A percentile compares a stretch with the other conserved stretches of the same genome.
Evolutionary conservation across 176 grass and related monocot genomes (phyloP).

Genomic region (Guadua angustifolia): DNA sequence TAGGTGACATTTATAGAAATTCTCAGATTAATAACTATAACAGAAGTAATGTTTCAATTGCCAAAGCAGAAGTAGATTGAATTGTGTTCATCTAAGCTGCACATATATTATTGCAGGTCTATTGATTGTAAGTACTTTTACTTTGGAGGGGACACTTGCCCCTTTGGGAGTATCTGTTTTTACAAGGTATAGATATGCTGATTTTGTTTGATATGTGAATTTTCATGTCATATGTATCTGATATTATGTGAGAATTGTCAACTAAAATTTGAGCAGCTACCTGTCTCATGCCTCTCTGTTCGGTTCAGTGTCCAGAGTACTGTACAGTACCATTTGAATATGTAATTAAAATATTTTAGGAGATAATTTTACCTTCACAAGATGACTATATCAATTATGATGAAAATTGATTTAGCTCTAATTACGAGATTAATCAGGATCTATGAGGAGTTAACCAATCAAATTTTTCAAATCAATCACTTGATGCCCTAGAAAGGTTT

Average conservation of each 20-base stretch:
- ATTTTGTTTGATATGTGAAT: constrained; percentile 20
- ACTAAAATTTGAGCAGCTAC: neutral
- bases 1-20: neutral
- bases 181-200: constrained; percentile 65
- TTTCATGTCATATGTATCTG: neutral
- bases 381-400: too few species aligned
- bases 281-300: neutral
- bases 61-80: constrained; percentile 17
- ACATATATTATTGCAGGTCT: constrained; percentile 59
- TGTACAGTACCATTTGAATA: neutral
- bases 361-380: neutral
- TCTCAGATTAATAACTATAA: neutral
- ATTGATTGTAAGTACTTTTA: constrained; percentile 97
- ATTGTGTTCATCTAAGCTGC: constrained; percentile 25
- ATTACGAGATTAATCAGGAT: too few species aligned
- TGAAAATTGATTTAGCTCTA: too few species aligned
- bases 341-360: neutral
- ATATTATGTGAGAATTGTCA: neutral
- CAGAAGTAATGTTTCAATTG: constrained; percentile 7
- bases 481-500: too few species aligned
- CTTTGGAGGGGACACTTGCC: constrained; percentile 79
- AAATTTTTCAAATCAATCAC: too few species aligned
- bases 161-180: constrained; percentile 87
- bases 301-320: constrained; percentile 1
- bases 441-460: too few species aligned